Conservation (phyloP, 1,284 basidiomycete species). For the Pseudomicrostroma phylloplanum region DNA sequence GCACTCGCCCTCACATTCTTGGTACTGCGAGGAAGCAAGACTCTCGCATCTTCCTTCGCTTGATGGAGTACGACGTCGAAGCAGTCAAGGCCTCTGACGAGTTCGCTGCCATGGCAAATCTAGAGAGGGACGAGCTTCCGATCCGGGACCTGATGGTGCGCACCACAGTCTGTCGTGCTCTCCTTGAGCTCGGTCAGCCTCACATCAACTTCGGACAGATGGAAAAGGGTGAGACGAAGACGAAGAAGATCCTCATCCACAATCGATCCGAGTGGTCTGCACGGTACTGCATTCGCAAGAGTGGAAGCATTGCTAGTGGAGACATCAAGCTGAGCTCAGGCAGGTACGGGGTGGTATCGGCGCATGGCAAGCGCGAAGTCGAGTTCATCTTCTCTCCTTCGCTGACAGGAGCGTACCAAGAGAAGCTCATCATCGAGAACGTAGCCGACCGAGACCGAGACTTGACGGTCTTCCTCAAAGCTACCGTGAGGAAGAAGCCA, state of each 20-base stretch:
- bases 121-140: conserved; percentile 52
- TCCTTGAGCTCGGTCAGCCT: conserved; percentile 55
- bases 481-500: conserved; percentile 54
- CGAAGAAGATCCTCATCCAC: conserved; percentile 55
- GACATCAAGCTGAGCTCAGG: conserved; percentile 55
- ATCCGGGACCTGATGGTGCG: conserved; percentile 56
- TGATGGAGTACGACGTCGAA: conserved; percentile 53
- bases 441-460: conserved; percentile 55
- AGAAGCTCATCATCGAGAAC: conserved; percentile 55
- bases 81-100: conserved; percentile 29
- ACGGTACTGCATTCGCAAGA: conserved; percentile 55
- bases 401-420: conserved; percentile 54
- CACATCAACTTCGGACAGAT: conserved; percentile 57
- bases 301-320: conserved; percentile 56
- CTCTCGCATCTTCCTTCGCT: conserved; percentile 54
- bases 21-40: conserved; percentile 54
- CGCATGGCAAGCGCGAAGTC: conserved; percentile 55
- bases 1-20: conserved; percentile 54
- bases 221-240: conserved; percentile 55
- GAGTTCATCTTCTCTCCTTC: conserved; percentile 53
- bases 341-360: conserved; percentile 55
- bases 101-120: conserved; percentile 40
- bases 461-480: conserved; percentile 55
- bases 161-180: conserved; percentile 53
- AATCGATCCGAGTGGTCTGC: conserved; percentile 54